phyloP scores from a whole-genome alignment of 2,329 filamentous ascomycete genomes.

The Trichoderma endophyticum region DNA sequence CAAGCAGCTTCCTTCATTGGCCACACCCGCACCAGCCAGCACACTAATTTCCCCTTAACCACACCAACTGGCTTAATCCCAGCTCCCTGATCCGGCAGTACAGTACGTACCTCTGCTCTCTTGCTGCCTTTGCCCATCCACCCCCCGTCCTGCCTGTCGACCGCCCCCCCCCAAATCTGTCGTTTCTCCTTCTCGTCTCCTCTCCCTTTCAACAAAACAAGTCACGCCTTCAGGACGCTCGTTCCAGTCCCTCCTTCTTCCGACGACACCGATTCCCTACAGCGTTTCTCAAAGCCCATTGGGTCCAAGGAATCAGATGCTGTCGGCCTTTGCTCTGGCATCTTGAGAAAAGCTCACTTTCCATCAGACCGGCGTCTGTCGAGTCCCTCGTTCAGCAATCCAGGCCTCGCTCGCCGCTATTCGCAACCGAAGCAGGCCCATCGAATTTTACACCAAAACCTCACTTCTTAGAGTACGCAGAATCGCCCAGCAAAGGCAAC shows the following conservation, averaged over 20 bases:
- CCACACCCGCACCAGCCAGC: constrained; percentile 15
- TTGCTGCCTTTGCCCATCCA: background rate
- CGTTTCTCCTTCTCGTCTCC: constrained; percentile 17
- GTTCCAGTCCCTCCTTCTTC: constrained; percentile 41
- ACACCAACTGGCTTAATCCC: constrained; percentile 17
- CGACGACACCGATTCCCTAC: constrained; percentile 19
- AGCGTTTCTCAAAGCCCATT: constrained; percentile 18
- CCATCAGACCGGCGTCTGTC: constrained; percentile 14
- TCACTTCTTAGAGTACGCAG: constrained; percentile 6
- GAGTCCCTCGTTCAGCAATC: constrained; percentile 16
- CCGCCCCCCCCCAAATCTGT: constrained; percentile 16
- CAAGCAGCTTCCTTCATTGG: background rate
- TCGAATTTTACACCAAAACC: background rate
- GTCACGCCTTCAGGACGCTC: constrained; percentile 37
- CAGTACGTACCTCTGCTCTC: constrained; percentile 11
- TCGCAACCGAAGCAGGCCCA: constrained; percentile 2
- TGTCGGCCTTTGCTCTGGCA: constrained; percentile 14
- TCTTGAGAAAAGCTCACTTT: constrained; percentile 13
- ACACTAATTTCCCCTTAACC: constrained; percentile 21
- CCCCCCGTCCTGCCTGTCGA: background rate
- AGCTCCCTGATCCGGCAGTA: constrained; percentile 15
- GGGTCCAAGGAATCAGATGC: constrained; percentile 18
- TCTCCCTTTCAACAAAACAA: constrained; percentile 42
- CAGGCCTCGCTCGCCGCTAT: background rate
- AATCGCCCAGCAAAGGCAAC: background rate